phyloP scores from a whole-genome alignment of 441 rosid species.

The Omphalea diandra region DNA sequence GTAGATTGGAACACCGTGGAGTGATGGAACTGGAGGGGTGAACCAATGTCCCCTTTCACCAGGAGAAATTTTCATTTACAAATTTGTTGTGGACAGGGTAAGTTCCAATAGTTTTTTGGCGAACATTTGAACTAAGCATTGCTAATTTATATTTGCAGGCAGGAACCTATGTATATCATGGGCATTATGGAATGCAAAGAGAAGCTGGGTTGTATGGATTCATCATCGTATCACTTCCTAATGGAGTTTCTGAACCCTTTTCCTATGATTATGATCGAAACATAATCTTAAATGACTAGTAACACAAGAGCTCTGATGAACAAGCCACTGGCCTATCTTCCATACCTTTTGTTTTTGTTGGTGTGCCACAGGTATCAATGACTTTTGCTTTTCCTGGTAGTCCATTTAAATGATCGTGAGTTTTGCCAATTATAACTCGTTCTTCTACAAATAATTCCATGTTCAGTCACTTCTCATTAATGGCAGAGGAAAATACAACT shows the following conservation, averaged over 20 bases:
- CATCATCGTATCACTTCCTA: constrained; percentile 47
- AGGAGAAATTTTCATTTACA: constrained; percentile 10
- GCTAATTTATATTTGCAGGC: constrained; percentile 34
- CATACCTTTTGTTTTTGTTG: constrained; percentile 55
- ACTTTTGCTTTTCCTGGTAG: background rate
- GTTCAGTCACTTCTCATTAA: constrained; percentile 63
- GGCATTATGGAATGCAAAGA: constrained; percentile 77
- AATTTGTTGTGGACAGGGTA: constrained; percentile 19
- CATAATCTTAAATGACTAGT: constrained; percentile 71
- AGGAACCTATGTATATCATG: constrained; percentile 70
- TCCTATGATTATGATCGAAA: constrained; percentile 52
- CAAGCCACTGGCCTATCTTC: constrained; percentile 58
- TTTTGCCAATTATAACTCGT: background rate
- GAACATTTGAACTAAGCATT: no score
- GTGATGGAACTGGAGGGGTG: constrained; percentile 14
- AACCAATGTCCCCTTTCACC: background rate
- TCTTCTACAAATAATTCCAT: background rate
- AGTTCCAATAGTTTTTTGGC: background rate
- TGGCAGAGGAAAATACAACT: constrained; percentile 62
- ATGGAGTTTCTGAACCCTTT: constrained; percentile 53
- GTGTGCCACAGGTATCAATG: constrained; percentile 56
- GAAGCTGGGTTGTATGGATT: constrained; percentile 60
- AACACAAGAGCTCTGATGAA: constrained; percentile 55
- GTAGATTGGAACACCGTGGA: constrained; percentile 22
- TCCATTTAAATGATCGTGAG: background rate